Conservation (phyloP, 2,329 filamentous ascomycete species). For the Aureobasidium namibiae region DNA sequence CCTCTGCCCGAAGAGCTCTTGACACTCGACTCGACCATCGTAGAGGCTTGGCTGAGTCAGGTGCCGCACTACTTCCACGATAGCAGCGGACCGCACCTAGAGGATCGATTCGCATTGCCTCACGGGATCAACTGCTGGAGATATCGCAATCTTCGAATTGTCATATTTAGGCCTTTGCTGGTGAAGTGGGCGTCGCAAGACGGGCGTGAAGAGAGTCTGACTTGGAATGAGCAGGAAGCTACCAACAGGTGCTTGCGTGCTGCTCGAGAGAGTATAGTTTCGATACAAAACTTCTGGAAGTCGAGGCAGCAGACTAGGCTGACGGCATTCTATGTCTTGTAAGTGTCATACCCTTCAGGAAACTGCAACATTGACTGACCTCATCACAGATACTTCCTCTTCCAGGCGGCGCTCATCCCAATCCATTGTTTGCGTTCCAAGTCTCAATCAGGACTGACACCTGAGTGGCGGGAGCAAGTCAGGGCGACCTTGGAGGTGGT, state of each 20-base stretch:
- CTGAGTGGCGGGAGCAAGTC: conserved; percentile 37
- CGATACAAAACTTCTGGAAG: conserved; percentile 34
- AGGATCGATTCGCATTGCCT: conserved; percentile 31
- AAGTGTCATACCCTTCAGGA: not conserved
- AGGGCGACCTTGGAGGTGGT: conserved; percentile 30
- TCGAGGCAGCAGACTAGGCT: conserved; percentile 32
- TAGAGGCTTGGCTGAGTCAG: conserved; percentile 30
- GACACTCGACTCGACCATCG: conserved; percentile 27
- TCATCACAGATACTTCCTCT: conserved; percentile 34
- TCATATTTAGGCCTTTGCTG: conserved; percentile 42
- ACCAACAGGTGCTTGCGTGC: conserved; percentile 34
- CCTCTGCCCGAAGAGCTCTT: conserved; percentile 36
- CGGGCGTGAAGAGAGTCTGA: not conserved
- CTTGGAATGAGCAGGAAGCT: conserved; percentile 19
- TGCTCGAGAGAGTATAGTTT: conserved; percentile 33
- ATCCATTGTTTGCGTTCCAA: conserved; percentile 40
- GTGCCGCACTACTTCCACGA: conserved; percentile 31
- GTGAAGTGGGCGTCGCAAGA: conserved; percentile 26
- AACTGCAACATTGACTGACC: not conserved
- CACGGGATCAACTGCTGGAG: conserved; percentile 39
- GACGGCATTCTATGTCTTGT: conserved; percentile 38
- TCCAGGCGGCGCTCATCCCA: conserved; percentile 43
- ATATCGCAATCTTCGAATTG: conserved; percentile 38
- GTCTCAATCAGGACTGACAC: conserved; percentile 29
- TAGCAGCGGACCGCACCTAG: conserved; percentile 25